Conservation (phyloP, 1,284 basidiomycete genomes). For the Sanghuangporus weigelae region DNA sequence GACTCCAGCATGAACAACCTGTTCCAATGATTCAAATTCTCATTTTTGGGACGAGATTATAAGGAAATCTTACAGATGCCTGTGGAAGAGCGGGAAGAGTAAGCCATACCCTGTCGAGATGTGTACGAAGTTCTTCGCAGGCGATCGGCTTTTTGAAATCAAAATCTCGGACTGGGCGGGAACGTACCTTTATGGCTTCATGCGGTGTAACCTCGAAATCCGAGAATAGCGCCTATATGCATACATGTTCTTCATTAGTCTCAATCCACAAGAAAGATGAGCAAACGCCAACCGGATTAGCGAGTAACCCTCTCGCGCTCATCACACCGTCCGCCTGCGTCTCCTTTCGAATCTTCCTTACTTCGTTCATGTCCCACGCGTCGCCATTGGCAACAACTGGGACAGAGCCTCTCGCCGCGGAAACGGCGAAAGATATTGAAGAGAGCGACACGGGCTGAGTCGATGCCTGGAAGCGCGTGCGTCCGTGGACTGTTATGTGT, state of each 20-base stretch:
- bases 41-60: not conserved
- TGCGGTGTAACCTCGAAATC: conserved; percentile 43
- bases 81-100: conserved; percentile 41
- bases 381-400: conserved; percentile 55
- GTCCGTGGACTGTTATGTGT: conserved; percentile 50
- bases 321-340: conserved; percentile 49
- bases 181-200: conserved; percentile 35
- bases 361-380: conserved; percentile 44
- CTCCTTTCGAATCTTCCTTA: conserved; percentile 33
- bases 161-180: not conserved
- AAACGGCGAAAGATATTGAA: conserved; percentile 45
- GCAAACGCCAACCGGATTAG: conserved; percentile 39
- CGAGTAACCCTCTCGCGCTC: conserved; percentile 53
- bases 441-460: conserved; percentile 44
- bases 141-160: not conserved
- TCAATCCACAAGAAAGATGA: not conserved
- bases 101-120: conserved; percentile 41
- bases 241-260: not conserved
- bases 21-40: not conserved
- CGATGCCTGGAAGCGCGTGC: conserved; percentile 47
- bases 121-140: conserved; percentile 35
- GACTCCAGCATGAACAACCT: conserved; percentile 51
- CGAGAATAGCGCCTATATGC: conserved; percentile 43
- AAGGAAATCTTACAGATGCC: conserved; percentile 17
- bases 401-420: conserved; percentile 39